Evolutionary conservation across 2,329 filamentous ascomycete species (phyloP).

Genomic region (Neonectria ditissima): DNA sequence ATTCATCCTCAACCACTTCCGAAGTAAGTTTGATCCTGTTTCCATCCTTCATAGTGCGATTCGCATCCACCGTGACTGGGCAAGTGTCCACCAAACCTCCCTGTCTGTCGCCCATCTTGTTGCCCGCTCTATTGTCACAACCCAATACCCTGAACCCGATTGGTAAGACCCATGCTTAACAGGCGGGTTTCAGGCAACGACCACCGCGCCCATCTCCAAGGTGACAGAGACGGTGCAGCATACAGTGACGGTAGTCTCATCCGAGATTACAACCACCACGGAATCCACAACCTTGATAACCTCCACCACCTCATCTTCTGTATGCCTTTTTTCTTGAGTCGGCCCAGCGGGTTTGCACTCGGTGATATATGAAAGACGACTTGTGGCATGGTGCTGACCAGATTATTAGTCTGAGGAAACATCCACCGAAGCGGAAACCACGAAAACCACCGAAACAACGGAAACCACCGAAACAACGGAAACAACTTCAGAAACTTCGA

Average conservation of each 20-base stretch:
- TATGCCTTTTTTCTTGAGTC: constrained; percentile 50
- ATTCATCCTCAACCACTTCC: constrained; percentile 39
- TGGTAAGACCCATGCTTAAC: constrained; percentile 47
- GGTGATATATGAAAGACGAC: constrained; percentile 35
- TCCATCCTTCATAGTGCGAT: constrained; percentile 35
- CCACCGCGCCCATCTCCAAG: constrained; percentile 46
- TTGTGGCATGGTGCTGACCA: constrained; percentile 34
- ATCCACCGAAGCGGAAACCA: constrained; percentile 7
- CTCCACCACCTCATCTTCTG: constrained; percentile 51
- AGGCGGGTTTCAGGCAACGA: constrained; percentile 45
- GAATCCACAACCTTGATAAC: constrained; percentile 42
- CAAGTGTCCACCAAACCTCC: constrained; percentile 38
- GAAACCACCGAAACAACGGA: constrained; percentile 35
- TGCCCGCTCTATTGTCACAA: constrained; percentile 21
- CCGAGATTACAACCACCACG: constrained; percentile 39
- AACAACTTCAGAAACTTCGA: constrained; percentile 29
- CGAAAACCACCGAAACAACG: constrained; percentile 33
- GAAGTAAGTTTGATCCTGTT: constrained; percentile 44
- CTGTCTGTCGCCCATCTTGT: constrained; percentile 27
- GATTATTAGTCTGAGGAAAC: constrained; percentile 24
- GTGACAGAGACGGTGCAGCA: constrained; percentile 53
- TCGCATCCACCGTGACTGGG: constrained; percentile 35
- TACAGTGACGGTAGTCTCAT: constrained; percentile 45
- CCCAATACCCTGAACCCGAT: constrained; percentile 25
- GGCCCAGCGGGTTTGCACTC: constrained; percentile 27